phyloP scores from a whole-genome alignment of 2,329 filamentous ascomycete genomes.

The Fusarium zealandicum region DNA sequence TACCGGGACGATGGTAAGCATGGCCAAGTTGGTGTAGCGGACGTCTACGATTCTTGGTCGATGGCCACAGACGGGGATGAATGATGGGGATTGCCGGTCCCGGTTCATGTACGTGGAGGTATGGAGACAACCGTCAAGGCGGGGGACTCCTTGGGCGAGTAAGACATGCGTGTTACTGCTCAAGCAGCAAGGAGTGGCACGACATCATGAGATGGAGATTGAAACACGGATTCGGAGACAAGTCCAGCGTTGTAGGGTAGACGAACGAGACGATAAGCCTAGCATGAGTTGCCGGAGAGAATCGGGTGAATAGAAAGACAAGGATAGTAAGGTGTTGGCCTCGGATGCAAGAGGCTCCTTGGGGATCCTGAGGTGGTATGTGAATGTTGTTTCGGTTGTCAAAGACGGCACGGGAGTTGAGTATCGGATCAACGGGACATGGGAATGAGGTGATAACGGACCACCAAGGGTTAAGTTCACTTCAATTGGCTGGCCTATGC shows the following conservation, averaged over 20 bases:
- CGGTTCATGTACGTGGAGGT: constrained; percentile 8
- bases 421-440: constrained; percentile 2
- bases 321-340: constrained; percentile 9
- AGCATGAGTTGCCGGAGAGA: constrained; percentile 33
- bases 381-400: constrained; percentile 1
- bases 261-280: neutral
- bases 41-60: too few relatives aligned
- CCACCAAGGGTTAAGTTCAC: neutral
- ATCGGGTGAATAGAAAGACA: constrained; percentile 29
- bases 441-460: too few relatives aligned
- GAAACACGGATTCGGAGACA: neutral
- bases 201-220: constrained; percentile 7
- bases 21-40: too few relatives aligned
- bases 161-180: neutral
- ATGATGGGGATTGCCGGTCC: neutral
- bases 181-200: neutral
- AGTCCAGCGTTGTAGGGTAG: constrained; percentile 25
- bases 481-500: constrained; percentile 12
- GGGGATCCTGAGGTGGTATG: constrained; percentile 3
- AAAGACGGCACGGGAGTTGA: constrained; percentile 1
- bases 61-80: constrained; percentile 15
- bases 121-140: constrained; percentile 7
- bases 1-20: too few relatives aligned
- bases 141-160: neutral
- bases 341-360: constrained; percentile 4